Conservation (phyloP, 1,284 basidiomycete genomes). For the Butyriboletus appendiculatus region DNA sequence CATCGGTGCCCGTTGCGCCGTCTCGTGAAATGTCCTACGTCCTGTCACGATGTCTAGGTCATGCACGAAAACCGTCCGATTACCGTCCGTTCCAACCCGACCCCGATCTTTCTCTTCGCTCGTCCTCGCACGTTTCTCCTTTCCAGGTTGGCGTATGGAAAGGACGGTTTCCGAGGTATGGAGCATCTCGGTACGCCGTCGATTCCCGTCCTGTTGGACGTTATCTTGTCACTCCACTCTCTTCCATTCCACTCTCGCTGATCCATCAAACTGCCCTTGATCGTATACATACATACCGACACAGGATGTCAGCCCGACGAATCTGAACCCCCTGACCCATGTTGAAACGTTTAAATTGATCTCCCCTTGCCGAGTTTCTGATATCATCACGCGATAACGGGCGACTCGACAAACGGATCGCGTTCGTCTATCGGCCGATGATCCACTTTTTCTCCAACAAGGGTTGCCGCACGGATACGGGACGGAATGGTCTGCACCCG, state of each 20-base stretch:
- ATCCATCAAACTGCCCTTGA: neutral
- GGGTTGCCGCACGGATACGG: no score
- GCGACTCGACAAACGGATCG: no score
- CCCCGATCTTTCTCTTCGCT: neutral
- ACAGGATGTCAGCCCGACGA: neutral
- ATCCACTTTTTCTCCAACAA: no score
- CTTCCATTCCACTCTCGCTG: neutral
- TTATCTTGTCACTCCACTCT: neutral
- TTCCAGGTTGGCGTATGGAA: neutral
- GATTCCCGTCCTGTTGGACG: neutral
- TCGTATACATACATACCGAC: neutral
- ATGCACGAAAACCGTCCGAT: neutral
- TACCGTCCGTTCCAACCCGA: constrained; percentile 1
- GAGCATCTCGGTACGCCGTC: constrained; percentile 1
- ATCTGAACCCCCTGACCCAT: neutral
- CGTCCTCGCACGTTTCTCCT: neutral
- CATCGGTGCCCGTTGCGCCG: no score
- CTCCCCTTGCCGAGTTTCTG: no score
- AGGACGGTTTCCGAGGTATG: neutral
- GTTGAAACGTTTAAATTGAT: no score
- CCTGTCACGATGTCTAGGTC: neutral
- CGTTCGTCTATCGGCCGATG: no score
- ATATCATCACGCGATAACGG: no score
- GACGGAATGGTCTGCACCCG: no score
- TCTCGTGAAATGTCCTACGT: neutral